These are phyloP conservation scores for Chlamydomonas incerta DNA, from an alignment of 139 green algal genomes.

Conservation along the genomic window DNA sequence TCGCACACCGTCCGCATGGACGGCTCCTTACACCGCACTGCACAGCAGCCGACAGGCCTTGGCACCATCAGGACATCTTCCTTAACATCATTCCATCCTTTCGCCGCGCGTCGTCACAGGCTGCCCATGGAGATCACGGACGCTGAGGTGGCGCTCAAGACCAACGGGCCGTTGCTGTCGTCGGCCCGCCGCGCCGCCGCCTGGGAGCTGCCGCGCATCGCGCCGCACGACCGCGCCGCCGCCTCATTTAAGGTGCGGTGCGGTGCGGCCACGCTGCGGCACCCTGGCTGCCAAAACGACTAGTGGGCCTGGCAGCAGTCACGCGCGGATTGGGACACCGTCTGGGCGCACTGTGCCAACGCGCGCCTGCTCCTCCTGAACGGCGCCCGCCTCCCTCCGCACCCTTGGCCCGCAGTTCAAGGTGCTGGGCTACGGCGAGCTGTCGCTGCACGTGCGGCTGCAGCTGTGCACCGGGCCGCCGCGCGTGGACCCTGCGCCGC, in stretches of 20 bases:
- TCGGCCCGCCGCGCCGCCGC: not conserved
- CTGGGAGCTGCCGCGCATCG: constrained; percentile 56
- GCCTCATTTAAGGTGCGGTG: constrained; percentile 40
- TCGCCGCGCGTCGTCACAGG: not conserved
- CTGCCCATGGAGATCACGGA: constrained; percentile 15
- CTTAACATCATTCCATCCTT: not conserved
- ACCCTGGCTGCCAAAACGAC: too few relatives aligned
- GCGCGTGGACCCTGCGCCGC: constrained; percentile 9
- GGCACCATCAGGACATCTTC: too few relatives aligned
- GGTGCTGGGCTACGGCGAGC: constrained; percentile 44
- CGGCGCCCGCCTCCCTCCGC: too few relatives aligned
- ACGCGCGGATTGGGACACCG: too few relatives aligned
- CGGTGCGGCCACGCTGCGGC: too few relatives aligned
- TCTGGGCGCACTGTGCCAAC: too few relatives aligned
- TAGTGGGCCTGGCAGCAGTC: too few relatives aligned
- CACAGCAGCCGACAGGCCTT: too few relatives aligned
- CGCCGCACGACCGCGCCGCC: constrained; percentile 50
- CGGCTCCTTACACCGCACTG: too few relatives aligned
- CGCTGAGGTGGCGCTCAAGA: constrained; percentile 14
- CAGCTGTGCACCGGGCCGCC: constrained; percentile 38
- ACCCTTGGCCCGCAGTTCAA: constrained; percentile 24
- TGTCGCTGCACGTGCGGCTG: constrained; percentile 49
- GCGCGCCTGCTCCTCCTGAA: too few relatives aligned
- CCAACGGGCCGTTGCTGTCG: constrained; percentile 14
- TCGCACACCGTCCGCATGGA: too few relatives aligned